These are phyloP conservation scores for Tanacetum coccineum DNA, from an alignment of 129 eudicot genomes.

Conservation along the genomic window DNA sequence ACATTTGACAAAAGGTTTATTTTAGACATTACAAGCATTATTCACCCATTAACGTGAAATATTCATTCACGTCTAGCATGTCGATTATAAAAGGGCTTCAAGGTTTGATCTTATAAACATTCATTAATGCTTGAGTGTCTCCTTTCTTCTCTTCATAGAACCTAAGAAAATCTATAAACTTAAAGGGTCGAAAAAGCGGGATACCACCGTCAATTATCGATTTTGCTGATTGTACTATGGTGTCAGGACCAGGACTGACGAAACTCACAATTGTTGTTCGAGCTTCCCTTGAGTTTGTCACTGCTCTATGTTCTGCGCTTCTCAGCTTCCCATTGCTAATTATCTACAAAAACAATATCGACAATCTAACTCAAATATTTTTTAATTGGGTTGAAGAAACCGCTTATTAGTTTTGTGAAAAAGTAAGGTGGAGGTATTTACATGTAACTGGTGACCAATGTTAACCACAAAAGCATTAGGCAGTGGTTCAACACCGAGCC, in stretches of 20 bases:
- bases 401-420: too few species aligned
- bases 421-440: not conserved
- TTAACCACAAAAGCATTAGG: constrained; percentile 31
- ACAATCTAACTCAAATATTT: too few species aligned
- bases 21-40: too few species aligned
- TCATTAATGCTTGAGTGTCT: too few species aligned
- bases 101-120: constrained; percentile 13
- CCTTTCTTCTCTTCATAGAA: constrained; percentile 15
- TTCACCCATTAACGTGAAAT: too few species aligned
- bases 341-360: constrained; percentile 28
- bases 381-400: too few species aligned
- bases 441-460: constrained; percentile 21
- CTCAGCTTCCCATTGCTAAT: constrained; percentile 50
- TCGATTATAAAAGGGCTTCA: too few species aligned
- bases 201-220: not conserved
- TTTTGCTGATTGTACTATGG: constrained; percentile 28
- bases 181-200: constrained; percentile 22
- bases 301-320: constrained; percentile 49
- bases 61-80: too few species aligned
- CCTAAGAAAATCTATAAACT: constrained; percentile 21
- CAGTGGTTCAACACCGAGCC: constrained; percentile 34
- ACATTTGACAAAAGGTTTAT: too few species aligned
- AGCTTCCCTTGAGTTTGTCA: constrained; percentile 35
- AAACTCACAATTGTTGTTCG: constrained; percentile 35
- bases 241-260: constrained; percentile 28